Conservation (phyloP, 106 monocot genomes). For the Acorus calamus region DNA sequence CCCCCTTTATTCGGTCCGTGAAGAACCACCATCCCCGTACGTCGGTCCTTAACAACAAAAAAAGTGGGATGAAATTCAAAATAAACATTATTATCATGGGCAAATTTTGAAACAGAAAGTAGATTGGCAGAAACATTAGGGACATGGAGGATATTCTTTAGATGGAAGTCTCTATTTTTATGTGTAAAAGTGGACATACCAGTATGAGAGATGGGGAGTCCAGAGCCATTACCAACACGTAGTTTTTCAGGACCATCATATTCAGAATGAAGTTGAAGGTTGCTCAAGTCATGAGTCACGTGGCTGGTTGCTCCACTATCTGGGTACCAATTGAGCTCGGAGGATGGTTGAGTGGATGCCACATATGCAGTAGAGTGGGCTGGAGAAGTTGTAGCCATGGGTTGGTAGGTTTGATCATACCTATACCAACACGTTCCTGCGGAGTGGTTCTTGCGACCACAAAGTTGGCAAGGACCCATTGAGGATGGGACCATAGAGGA, state of each 20-base stretch:
- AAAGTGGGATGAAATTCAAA: background rate
- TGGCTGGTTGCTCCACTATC: conserved; percentile 2
- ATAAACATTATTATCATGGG: background rate
- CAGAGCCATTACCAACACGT: background rate
- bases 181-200: background rate
- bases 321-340: background rate
- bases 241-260: background rate
- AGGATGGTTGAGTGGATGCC: too few species aligned
- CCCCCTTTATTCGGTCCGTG: background rate
- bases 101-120: background rate
- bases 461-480: background rate
- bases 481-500: background rate
- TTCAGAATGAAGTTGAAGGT: background rate
- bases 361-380: background rate
- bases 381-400: background rate
- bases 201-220: background rate
- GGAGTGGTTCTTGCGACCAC: background rate
- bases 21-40: background rate
- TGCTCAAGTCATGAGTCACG: background rate
- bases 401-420: background rate
- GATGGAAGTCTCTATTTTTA: background rate
- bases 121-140: conserved; percentile 1
- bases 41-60: conserved; percentile 4
- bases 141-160: background rate
- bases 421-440: background rate